These are phyloP conservation scores for Venturia carpophila DNA, from an alignment of 2,329 filamentous ascomycete genomes.

Conservation along the genomic window DNA sequence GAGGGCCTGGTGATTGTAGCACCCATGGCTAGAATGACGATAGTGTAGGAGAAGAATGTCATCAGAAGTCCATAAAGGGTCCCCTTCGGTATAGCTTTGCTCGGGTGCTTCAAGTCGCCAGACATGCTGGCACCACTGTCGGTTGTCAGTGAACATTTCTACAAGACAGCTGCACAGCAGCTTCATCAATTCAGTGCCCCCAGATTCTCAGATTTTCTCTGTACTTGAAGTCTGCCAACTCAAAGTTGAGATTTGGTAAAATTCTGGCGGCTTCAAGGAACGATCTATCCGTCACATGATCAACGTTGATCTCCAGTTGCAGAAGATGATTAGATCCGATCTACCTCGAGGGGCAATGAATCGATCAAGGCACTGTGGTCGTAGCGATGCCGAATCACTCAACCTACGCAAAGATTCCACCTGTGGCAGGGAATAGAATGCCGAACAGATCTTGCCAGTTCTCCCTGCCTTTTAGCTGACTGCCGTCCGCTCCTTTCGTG, in stretches of 20 bases:
- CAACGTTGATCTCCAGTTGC: no score
- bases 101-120: slow-evolving; percentile 73
- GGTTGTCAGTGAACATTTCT: not conserved
- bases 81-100: slow-evolving; percentile 76
- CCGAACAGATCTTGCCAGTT: slow-evolving; percentile 79
- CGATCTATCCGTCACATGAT: no score
- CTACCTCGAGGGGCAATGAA: no score
- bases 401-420: slow-evolving; percentile 48
- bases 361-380: no score
- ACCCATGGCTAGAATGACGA: slow-evolving; percentile 73
- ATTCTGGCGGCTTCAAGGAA: no score
- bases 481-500: slow-evolving; percentile 54
- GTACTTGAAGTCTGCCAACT: no score
- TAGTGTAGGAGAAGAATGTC: slow-evolving; percentile 66
- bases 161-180: not conserved
- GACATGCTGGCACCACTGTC: slow-evolving; percentile 76
- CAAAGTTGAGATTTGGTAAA: no score
- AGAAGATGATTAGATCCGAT: no score
- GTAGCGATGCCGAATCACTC: not conserved
- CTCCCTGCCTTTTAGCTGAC: slow-evolving; percentile 53
- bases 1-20: slow-evolving; percentile 66
- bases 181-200: no score
- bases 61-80: slow-evolving; percentile 69
- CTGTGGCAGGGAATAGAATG: slow-evolving; percentile 70
- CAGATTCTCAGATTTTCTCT: no score